Percentiles rank a stretch among this genome's conserved stretches.
These are phyloP conservation scores for Kwoniella shandongensis DNA, from an alignment of 768 basidiomycete genomes.

Conservation along the genomic window DNA sequence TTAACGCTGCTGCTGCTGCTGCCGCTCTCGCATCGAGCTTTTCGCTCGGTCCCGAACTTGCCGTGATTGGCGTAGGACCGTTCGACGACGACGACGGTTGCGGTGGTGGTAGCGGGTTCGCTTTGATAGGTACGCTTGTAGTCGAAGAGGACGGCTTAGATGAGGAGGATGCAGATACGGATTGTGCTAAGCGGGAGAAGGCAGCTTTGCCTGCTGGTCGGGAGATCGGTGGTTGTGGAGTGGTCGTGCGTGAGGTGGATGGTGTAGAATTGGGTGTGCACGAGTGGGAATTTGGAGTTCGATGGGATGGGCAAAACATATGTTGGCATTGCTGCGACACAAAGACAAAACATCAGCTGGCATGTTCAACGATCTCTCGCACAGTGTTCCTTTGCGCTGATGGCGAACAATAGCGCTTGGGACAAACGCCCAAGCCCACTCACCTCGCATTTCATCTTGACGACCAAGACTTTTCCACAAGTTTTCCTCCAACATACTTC, in stretches of 20 bases:
- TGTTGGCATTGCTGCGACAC: slow-evolving; percentile 39
- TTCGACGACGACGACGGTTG: not conserved
- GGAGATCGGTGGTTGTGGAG: slow-evolving; percentile 23
- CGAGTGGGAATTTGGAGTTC: slow-evolving; percentile 41
- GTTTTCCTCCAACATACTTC: slow-evolving; percentile 49
- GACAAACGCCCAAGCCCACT: slow-evolving; percentile 22
- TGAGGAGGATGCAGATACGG: no score
- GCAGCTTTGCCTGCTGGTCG: slow-evolving; percentile 22
- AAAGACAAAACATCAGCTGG: not conserved
- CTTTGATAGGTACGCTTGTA: slow-evolving; percentile 9
- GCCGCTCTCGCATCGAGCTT: slow-evolving; percentile 44
- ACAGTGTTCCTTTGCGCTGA: not conserved
- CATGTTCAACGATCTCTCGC: no score
- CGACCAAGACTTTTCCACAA: slow-evolving; percentile 48
- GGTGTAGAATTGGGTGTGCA: slow-evolving; percentile 29
- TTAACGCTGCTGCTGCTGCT: slow-evolving; percentile 49
- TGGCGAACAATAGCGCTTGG: no score
- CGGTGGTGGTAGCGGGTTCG: slow-evolving; percentile 9
- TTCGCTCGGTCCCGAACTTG: not conserved
- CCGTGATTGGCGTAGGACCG: slow-evolving; percentile 2
- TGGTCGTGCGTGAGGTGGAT: slow-evolving; percentile 17
- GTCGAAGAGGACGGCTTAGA: slow-evolving; percentile 1
- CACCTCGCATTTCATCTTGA: slow-evolving; percentile 51
- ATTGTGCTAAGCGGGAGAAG: slow-evolving; percentile 19
- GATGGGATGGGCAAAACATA: slow-evolving; percentile 51